These are phyloP conservation scores for Chrysosporium queenslandicum DNA, from an alignment of 2,329 filamentous ascomycete genomes.

Conservation along the genomic window DNA sequence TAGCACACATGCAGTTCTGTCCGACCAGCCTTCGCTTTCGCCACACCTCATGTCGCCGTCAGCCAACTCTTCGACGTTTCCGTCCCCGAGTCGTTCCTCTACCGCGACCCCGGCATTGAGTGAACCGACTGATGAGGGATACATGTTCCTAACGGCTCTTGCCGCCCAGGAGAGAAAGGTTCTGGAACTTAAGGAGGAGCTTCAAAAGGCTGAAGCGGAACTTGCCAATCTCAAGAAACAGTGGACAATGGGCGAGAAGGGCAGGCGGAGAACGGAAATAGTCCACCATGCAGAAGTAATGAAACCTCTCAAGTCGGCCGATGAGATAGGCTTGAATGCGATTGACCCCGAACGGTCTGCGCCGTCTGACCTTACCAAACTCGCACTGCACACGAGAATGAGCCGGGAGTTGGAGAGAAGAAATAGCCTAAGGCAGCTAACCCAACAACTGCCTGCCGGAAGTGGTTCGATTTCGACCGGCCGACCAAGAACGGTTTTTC, in stretches of 20 bases:
- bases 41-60: constrained; percentile 28
- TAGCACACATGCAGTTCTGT: constrained; percentile 25
- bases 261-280: constrained; percentile 62
- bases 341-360: constrained; percentile 16
- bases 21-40: constrained; percentile 22
- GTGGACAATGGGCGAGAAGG: constrained; percentile 67
- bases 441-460: constrained; percentile 28
- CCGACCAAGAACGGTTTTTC: constrained; percentile 56
- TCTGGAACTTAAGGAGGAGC: constrained; percentile 79
- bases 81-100: constrained; percentile 24
- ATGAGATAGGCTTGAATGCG: constrained; percentile 5
- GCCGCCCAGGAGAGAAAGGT: constrained; percentile 86
- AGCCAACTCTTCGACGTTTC: constrained; percentile 26
- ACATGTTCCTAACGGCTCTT: constrained; percentile 73
- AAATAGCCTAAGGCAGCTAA: constrained; percentile 52
- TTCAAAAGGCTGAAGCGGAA: constrained; percentile 70
- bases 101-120: constrained; percentile 12
- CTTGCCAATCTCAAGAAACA: constrained; percentile 68
- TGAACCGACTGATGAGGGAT: constrained; percentile 41
- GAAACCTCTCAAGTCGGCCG: constrained; percentile 40
- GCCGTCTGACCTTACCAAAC: constrained; percentile 19
- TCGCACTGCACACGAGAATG: constrained; percentile 25
- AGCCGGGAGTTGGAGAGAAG: constrained; percentile 61
- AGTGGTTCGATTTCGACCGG: not conserved
- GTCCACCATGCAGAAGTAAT: constrained; percentile 50